Evolutionary conservation across 2,329 filamentous ascomycete genomes (phyloP), one percentile per base, ranked within the genome.

Genomic region (Fusarium zealandicum): DNA sequence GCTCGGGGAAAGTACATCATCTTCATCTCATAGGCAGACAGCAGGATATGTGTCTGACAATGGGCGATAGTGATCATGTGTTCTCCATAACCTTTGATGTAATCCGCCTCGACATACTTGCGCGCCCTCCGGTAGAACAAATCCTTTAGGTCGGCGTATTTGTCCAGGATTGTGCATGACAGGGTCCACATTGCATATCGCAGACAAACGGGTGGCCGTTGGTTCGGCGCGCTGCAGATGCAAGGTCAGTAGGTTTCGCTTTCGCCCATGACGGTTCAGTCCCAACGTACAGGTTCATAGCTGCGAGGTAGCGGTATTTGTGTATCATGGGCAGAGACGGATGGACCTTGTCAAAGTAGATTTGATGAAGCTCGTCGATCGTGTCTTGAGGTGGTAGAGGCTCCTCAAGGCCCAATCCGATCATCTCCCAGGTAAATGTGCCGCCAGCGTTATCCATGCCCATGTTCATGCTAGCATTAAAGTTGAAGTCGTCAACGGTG

Each of bases 181-280:
- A 92, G 78, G n/a, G 89, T 90, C 93, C 93, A 98, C 81, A 98
- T 96, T 49, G 90, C 92, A 75, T 99, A 99, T 64, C 95, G 87
- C 42, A 99, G 77, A 61, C 90, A 92, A 25, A 96, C 86, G 0
- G 93, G 92, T 2, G 95, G 93, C 20, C 93, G 86, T 77, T 92
- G 88, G 58, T 87, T 87, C 14, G 92, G 92, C n/a, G 91, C 85
- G 46, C 84, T 87, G 55, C 30, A 27, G 17, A 52, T 31, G 22
- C 33, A 36, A 18, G 32, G 47, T 67, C 33, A 65, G 61, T 32
- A 51, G 39, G 27, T 50, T 8, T 32, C 41, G 6, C 22, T 7
- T 36, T 39, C 14, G 11, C 28, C 8, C n/a, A 14, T n/a, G 33
- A 32, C 6, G 13, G 33, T 18, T 31, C n/a, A 25, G 3, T 8